Conservation (phyloP, 2,329 filamentous ascomycete species). For the Stachybotrys echinatus region DNA sequence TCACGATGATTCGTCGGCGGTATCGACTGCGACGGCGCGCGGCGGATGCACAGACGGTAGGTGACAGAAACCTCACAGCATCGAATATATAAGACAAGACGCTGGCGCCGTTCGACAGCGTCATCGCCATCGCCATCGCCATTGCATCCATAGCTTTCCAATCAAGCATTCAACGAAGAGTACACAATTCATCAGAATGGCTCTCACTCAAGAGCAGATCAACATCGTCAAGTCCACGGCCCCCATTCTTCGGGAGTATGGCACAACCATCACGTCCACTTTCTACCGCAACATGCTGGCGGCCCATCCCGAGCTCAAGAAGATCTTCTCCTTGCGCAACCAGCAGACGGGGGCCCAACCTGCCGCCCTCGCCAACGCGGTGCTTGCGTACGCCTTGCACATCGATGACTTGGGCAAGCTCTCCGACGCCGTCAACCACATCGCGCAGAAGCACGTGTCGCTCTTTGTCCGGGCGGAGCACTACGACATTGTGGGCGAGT, state of each 20-base stretch:
- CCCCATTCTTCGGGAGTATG: conserved; percentile 65
- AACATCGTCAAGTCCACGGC: conserved; percentile 72
- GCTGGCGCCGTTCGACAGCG: too few species aligned
- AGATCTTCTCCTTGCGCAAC: conserved; percentile 66
- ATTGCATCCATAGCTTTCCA: neutral
- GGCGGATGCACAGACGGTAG: neutral
- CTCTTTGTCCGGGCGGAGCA: conserved; percentile 65
- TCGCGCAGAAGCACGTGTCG: conserved; percentile 71
- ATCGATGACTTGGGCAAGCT: conserved; percentile 65
- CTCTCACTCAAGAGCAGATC: conserved; percentile 59
- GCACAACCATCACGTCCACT: conserved; percentile 60
- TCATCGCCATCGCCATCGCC: too few species aligned
- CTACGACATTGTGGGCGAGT: conserved; percentile 64
- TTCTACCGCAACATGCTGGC: conserved; percentile 68
- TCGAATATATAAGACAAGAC: too few species aligned
- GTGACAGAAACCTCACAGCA: neutral
- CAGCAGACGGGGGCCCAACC: conserved; percentile 65
- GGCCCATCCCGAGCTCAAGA: conserved; percentile 59
- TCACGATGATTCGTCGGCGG: neutral
- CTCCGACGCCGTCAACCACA: conserved; percentile 54
- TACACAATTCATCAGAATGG: conserved; percentile 22
- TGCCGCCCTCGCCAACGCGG: conserved; percentile 61
- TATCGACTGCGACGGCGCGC: neutral
- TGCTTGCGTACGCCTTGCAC: conserved; percentile 68
- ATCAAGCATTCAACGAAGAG: too few species aligned